Base-by-base conservation (phyloP, 1,284 basidiomycete species). In the Bondarzewia mesenterica region DNA sequence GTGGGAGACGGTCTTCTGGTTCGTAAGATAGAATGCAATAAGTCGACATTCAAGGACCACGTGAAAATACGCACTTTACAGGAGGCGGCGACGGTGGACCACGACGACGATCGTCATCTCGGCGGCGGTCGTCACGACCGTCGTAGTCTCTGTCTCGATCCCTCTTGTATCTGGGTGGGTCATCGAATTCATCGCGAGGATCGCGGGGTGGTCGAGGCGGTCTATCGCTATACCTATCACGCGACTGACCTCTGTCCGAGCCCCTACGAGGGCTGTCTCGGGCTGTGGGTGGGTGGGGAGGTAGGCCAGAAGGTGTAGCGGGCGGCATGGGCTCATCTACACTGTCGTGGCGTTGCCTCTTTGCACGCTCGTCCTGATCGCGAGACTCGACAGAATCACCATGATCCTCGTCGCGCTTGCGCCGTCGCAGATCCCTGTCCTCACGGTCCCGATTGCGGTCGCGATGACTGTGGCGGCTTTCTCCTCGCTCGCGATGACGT, bases 1-100 rank as follows among this genome's bases (percentile, higher is more conserved):
- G 74, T 73, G 20, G 88, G 85, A 7, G 89, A 90, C 26, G 75
- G 72, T 40, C 86, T 78, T 56, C 84, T 85, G 32, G 22, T 50
- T 50, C 37, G 20, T n/a, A 44, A 50, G 49, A 51, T 47, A 45
- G 41, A 22, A 25, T 22, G 27, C 6, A 46, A 25, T 43, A 22
- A 49, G 47, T 18, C 3, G 23, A 46, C 12, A 16, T 21, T 38
- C 7, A 10, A 29, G 15, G 22, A 39, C 25, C 23, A 25, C 6
- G 26, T 37, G n/a, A 20, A 16, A 42, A 36, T 10, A 54, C 59
- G 27, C 49, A 64, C 63, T 49, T 53, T 20, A 56, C 22, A 16
- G 62, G 58, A 7, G 58, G 58, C 29, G 57, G 55, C 6, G 56
- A 51, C 16, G 50, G 25, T 10, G 49, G 25, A 41, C 43, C 48